Base-by-base conservation (phyloP, 768 basidiomycete species). In the Lepiota venenata region DNA sequence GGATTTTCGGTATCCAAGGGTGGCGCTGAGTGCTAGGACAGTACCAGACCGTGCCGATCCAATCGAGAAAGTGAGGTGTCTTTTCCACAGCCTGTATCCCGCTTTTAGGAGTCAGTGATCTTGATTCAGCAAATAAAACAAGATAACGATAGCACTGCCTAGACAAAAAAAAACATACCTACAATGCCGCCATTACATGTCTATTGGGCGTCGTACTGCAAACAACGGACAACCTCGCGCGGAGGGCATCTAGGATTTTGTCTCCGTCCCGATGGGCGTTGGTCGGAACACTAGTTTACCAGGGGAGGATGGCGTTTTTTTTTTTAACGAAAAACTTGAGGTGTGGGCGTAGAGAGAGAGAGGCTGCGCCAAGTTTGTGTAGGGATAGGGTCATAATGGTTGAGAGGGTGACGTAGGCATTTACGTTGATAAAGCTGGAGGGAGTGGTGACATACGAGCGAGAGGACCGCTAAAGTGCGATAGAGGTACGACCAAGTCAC, bases 161-260 rank as follows among this genome's bases (percentile, higher is more conserved):
- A 40, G 15, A 14, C 14, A 2, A 42, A 25, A n/a, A 14, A 25
- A 15, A 12, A 57, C 72, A 40, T 55, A 86, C 88, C 88, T 66
- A 89, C 90, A 22, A 93, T 76, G 16, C 90, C 90, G 1, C 80
- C 78, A 0, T 87, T 87, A 59, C 80, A 84, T 40, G 76, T 79
- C 21, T 74, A 83, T 20, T 70, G 63, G 1, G 77, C 87, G 60
- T 88, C 76, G 67, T 83, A 80, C 63, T 91, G 90, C 64, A 77
- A 91, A 62, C 86, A 91, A 58, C 92, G 90, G 5, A 89, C 88
- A 63, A 87, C 77, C 68, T 92, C 88, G 64, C 88, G 89, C 35
- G 78, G 2, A 92, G 72, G 2, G 91, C 87, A 3, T 89, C 90
- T 39, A 71, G 58, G 46, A 91, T 84, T 69, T 92, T 89, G 44